Conservation (phyloP, 768 basidiomycete species). For the Hericium erinaceus region DNA sequence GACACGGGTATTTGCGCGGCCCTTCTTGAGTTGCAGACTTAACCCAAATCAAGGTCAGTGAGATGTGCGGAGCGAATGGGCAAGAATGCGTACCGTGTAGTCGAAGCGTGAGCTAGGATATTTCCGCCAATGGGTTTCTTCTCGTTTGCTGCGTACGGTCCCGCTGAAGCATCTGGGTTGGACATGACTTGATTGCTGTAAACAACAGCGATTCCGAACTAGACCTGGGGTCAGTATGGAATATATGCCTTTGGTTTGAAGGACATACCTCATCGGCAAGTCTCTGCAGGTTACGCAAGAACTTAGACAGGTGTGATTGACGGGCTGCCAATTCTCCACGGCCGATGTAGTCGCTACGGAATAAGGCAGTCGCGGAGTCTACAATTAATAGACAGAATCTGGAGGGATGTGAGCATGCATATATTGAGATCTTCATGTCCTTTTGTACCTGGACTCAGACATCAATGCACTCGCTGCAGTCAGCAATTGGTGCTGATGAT, state of each 20-base stretch:
- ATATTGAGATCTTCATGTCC: conserved; percentile 16
- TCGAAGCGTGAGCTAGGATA: conserved; percentile 98
- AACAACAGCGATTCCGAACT: conserved; percentile 98
- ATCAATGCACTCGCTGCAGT: conserved; percentile 95
- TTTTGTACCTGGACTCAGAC: conserved; percentile 86
- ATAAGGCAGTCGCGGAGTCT: conserved; percentile 92
- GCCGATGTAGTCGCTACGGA: conserved; percentile 92
- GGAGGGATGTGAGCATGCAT: background rate
- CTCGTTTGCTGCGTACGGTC: conserved; percentile 81
- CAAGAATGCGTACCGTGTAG: conserved; percentile 60
- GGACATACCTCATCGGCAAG: conserved; percentile 86
- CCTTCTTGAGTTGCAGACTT: conserved; percentile 87
- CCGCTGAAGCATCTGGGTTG: conserved; percentile 90
- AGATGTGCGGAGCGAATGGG: background rate
- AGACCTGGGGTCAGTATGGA: conserved; percentile 9
- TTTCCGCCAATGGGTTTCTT: conserved; percentile 99
- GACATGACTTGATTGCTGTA: conserved; percentile 99
- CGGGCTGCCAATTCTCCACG: conserved; percentile 92
- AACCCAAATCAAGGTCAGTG: background rate
- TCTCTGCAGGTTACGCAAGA: conserved; percentile 85
- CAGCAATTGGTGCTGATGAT: conserved; percentile 87
- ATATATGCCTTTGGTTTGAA: background rate
- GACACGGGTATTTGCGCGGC: conserved; percentile 81
- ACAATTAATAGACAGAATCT: conserved; percentile 96
- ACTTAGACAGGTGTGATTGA: conserved; percentile 93